A percentile compares a stretch with the other conserved stretches of the same genome.
Evolutionary conservation across 495 filamentous ascomycete species (phyloP).

Genomic region (Xylaria sp.): DNA sequence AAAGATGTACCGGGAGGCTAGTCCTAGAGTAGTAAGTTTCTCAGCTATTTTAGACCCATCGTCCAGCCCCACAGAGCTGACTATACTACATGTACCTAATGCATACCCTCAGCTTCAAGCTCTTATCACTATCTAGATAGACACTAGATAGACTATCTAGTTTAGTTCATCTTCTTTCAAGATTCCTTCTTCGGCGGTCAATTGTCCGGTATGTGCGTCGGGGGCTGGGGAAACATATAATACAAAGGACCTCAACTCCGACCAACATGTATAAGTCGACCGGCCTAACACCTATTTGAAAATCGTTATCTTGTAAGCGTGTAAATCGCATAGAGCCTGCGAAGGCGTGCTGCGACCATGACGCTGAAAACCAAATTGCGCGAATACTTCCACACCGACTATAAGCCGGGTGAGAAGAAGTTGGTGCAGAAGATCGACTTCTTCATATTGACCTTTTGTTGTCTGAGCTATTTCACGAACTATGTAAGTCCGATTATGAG

Average conservation of each 20-base stretch:
- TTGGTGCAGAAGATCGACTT: slow-evolving; percentile 66
- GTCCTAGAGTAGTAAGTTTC: background rate
- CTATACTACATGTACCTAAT: background rate
- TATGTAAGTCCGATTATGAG: slow-evolving; percentile 37
- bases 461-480: slow-evolving; percentile 63
- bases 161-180: background rate
- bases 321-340: background rate
- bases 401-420: slow-evolving; percentile 51
- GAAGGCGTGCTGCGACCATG: slow-evolving; percentile 19
- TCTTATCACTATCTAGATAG: background rate
- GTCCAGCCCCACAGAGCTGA: background rate
- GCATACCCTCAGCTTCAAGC: background rate
- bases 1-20: background rate
- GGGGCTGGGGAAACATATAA: background rate
- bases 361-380: slow-evolving; percentile 33
- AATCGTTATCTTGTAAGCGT: background rate
- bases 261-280: background rate
- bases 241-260: background rate
- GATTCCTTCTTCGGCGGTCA: background rate
- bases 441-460: slow-evolving; percentile 72
- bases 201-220: background rate
- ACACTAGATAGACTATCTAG: background rate
- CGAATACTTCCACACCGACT: slow-evolving; percentile 45
- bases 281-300: background rate
- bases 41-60: background rate